Evolutionary conservation across 1,284 basidiomycete species (phyloP), one percentile per base, ranked within the genome.

Genomic region (Mycosarcoma mackinlayi): DNA sequence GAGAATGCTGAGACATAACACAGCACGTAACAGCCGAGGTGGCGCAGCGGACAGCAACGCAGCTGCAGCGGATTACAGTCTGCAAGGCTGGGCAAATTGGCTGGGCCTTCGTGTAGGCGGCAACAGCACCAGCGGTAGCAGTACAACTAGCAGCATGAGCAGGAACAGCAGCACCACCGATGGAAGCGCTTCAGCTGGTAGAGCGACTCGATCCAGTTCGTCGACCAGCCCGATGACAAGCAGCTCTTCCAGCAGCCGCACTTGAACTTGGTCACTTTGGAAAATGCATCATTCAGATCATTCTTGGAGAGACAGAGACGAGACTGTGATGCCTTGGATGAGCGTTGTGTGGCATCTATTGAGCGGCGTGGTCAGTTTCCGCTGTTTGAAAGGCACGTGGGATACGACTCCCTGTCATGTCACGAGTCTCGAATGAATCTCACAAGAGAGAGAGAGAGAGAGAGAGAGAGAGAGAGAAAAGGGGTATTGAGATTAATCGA

Each of bases 1-100:
- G 46, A 50, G 67, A 24, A 57, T 70, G 67, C 41, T 70, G 31
- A 42, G 67, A n/a, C 24, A 24, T 1, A 70, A 70, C 39, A 70
- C 67, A 2, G 67, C 57, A 10, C 25, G 57, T 0, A 70, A 70
- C 34, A 60, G 60, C 33, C 37, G 66, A 18, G 44, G 23, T 16
- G 37, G 18, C n/a, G 31, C 19, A 1, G 21, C 13, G 8, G 33
- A 13, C 13, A 44, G 23, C 6, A 41, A 21, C 13, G 38, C 24
- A 14, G 37, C 10, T 1, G 28, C 25, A 6, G 48, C 21, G 38
- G 61, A 65, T 38, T 70, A 65, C 28, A 65, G 67, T 35, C 14
- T 70, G 39, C 42, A 35, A 23, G 67, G 61, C 28, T 70, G 67
- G 67, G 61, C 57, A 5, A 38, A 13, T 13, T 70, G 67, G 67